A percentile compares a stretch with the other conserved stretches of the same genome.
These are phyloP conservation scores for Bryum argenteum DNA, from an alignment of 225 moss, liverwort and hornwort species.

Conservation along the genomic window DNA sequence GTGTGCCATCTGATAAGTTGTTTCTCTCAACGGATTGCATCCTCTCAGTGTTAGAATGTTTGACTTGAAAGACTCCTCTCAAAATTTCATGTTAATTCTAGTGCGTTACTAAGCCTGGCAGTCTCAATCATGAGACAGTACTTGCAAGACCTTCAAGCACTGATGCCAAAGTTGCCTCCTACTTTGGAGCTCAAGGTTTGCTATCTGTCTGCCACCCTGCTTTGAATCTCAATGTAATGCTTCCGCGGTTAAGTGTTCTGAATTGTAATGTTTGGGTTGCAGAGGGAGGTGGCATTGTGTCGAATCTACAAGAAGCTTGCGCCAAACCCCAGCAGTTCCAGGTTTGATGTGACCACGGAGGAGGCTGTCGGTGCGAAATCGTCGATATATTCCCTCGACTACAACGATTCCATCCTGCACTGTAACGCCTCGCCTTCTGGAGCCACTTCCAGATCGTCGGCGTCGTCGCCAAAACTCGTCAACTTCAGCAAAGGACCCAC, in stretches of 20 bases:
- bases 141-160: no score
- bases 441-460: conserved; percentile 11
- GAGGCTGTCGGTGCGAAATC: conserved; percentile 11
- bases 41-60: no score
- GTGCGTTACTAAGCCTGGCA: no score
- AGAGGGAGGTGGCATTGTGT: conserved; percentile 76
- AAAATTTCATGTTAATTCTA: no score
- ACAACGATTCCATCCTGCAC: neutral
- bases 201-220: no score
- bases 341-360: conserved; percentile 8
- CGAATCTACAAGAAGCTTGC: conserved; percentile 71
- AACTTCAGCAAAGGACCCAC: neutral
- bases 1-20: no score
- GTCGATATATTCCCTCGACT: neutral
- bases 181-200: neutral
- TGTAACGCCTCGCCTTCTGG: neutral
- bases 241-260: neutral
- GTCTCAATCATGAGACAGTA: no score
- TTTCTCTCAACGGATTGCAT: no score
- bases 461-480: conserved; percentile 5
- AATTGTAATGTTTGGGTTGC: conserved; percentile 8
- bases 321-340: conserved; percentile 2
- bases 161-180: neutral
- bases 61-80: no score
- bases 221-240: no score